These are phyloP conservation scores for Neopestalotiopsis sp. DNA, from an alignment of 2,329 filamentous ascomycete species.

Conservation along the genomic window DNA sequence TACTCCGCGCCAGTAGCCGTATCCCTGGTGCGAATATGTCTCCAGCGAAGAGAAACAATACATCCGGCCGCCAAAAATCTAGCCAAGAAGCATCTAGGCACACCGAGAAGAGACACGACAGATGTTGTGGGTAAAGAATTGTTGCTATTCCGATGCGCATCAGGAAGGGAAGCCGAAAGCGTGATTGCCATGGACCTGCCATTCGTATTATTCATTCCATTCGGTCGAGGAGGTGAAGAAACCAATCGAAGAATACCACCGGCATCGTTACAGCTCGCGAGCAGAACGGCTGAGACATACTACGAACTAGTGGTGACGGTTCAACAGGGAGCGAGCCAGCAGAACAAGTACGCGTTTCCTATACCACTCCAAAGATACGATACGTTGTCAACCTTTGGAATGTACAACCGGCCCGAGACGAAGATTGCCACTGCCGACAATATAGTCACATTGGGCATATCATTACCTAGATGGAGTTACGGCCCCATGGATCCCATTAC, in stretches of 20 bases:
- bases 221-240: conserved; percentile 88
- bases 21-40: conserved; percentile 91
- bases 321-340: conserved; percentile 84
- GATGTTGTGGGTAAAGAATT: conserved; percentile 97
- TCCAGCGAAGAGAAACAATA: conserved; percentile 94
- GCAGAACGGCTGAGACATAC: conserved; percentile 93
- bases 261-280: conserved; percentile 87
- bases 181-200: conserved; percentile 96
- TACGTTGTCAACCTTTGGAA: conserved; percentile 96
- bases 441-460: conserved; percentile 88
- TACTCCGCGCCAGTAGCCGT: conserved; percentile 88
- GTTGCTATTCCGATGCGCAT: conserved; percentile 84
- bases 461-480: conserved; percentile 94
- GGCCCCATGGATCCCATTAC: conserved; percentile 94
- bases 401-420: conserved; percentile 96
- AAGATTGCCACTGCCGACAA: conserved; percentile 88
- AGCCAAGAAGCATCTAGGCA: conserved; percentile 88
- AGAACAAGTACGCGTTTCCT: conserved; percentile 90
- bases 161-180: conserved; percentile 84
- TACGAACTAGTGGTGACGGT: conserved; percentile 97
- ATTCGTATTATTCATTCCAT: conserved; percentile 97
- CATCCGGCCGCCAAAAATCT: conserved; percentile 95
- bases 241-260: conserved; percentile 88
- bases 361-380: conserved; percentile 93
- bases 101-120: conserved; percentile 86